Percentiles rank a stretch among this genome's conserved stretches.
These are phyloP conservation scores for Scalesia atractyloides DNA, from an alignment of 129 eudicot genomes.

Conservation along the genomic window DNA sequence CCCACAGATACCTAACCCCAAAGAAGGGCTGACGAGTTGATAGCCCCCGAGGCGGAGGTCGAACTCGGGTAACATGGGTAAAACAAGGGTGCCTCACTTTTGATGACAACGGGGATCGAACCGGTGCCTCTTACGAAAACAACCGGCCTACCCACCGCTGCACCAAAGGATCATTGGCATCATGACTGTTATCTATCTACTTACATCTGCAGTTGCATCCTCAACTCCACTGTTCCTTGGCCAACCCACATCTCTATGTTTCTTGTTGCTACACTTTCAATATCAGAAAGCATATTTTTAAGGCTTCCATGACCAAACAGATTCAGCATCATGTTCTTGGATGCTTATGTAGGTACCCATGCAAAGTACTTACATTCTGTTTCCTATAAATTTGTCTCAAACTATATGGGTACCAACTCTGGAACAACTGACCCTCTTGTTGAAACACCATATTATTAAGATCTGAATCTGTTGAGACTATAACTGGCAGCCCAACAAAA, in stretches of 20 bases:
- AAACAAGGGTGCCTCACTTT: too few relatives aligned
- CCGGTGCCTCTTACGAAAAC: too few relatives aligned
- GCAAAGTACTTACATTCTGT: slow-evolving; percentile 72
- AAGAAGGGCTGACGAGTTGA: too few relatives aligned
- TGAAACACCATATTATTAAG: slow-evolving; percentile 62
- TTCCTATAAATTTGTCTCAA: slow-evolving; percentile 63
- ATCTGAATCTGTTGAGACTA: slow-evolving; percentile 69
- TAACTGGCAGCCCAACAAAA: slow-evolving; percentile 64
- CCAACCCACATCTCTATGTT: slow-evolving; percentile 50
- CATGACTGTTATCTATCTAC: too few relatives aligned
- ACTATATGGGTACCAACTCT: slow-evolving; percentile 81
- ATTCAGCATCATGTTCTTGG: slow-evolving; percentile 75
- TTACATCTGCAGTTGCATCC: background rate
- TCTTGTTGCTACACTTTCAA: slow-evolving; percentile 49
- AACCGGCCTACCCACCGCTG: too few relatives aligned
- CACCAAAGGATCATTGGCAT: too few relatives aligned
- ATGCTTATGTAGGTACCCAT: slow-evolving; percentile 78
- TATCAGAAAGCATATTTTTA: slow-evolving; percentile 66
- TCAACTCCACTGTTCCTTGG: slow-evolving; percentile 29
- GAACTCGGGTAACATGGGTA: too few relatives aligned
- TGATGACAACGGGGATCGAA: too few relatives aligned
- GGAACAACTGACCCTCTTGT: slow-evolving; percentile 62
- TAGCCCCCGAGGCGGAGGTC: too few relatives aligned
- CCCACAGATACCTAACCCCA: too few relatives aligned
- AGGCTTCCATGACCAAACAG: slow-evolving; percentile 61